Evolutionary conservation across 257 asterid species (phyloP).

Genomic region (Jaltomata sinuosa): DNA sequence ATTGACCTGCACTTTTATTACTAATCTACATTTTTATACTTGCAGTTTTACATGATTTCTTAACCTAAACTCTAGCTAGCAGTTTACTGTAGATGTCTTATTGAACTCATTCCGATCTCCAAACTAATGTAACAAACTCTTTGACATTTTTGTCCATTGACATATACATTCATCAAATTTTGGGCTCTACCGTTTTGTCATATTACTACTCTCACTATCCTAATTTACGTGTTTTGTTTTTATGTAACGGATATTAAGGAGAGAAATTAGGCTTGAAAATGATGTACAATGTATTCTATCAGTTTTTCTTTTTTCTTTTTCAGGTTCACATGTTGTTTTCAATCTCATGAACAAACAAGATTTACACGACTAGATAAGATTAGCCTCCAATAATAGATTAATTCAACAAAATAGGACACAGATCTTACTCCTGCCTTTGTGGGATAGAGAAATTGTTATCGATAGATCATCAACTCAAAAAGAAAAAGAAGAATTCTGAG

Average conservation of each 20-base stretch:
- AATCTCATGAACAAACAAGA: not conserved
- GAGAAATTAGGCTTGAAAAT: not conserved
- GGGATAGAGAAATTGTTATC: too few relatives aligned
- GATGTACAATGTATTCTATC: not conserved
- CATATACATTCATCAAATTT: not conserved
- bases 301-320: not conserved
- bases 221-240: not conserved
- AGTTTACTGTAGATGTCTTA: too few relatives aligned
- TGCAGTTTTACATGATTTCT: too few relatives aligned
- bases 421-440: too few relatives aligned
- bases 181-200: not conserved
- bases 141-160: not conserved
- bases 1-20: too few relatives aligned
- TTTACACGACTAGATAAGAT: not conserved
- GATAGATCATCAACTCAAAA: too few relatives aligned
- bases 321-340: not conserved
- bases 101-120: not conserved
- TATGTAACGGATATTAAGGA: not conserved
- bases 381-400: not conserved
- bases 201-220: not conserved
- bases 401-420: too few relatives aligned
- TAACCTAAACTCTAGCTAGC: too few relatives aligned
- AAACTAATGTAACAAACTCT: not conserved
- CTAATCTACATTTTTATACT: too few relatives aligned
- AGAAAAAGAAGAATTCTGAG: too few relatives aligned